Conservation (phyloP, 345 rosid genomes). For the Firmiana major region DNA sequence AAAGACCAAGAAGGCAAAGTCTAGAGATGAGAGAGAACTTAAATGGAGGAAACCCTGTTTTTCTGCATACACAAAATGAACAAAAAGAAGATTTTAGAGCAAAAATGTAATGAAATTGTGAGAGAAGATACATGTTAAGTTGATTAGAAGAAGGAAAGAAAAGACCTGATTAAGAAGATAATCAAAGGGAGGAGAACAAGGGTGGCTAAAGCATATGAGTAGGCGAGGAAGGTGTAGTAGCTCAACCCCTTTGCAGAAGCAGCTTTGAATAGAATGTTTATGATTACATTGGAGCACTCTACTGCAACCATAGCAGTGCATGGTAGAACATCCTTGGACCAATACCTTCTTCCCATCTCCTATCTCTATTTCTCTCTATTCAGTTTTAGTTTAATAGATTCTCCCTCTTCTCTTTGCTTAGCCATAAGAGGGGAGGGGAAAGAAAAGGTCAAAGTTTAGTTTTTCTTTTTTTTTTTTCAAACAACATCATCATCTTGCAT, state of each 20-base stretch:
- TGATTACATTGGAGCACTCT: slow-evolving; percentile 27
- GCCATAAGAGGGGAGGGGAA: too few species aligned
- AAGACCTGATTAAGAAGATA: slow-evolving; percentile 16
- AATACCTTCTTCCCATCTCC: slow-evolving; percentile 5
- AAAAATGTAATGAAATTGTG: too few species aligned
- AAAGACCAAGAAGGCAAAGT: not conserved
- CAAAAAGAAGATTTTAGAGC: not conserved
- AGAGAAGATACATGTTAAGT: too few species aligned
- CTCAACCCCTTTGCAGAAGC: slow-evolving; percentile 33
- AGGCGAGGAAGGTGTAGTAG: slow-evolving; percentile 28
- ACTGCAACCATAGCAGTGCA: slow-evolving; percentile 30
- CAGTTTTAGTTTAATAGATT: too few species aligned
- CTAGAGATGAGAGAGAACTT: not conserved
- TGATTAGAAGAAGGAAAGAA: too few species aligned
- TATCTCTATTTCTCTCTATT: too few species aligned
- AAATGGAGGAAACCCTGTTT: not conserved
- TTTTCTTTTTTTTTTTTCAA: too few species aligned
- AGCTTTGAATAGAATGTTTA: slow-evolving; percentile 31
- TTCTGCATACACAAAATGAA: not conserved
- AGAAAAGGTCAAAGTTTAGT: too few species aligned
- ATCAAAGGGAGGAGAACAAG: slow-evolving; percentile 22
- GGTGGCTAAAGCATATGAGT: slow-evolving; percentile 21
- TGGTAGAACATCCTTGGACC: slow-evolving; percentile 21
- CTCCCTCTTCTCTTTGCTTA: too few species aligned
- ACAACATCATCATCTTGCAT: too few species aligned